Evolutionary conservation across 1,139 yeast genomes (phyloP), one percentile per base, ranked within the genome.

Genomic region (Petasospora rhodanensis): DNA sequence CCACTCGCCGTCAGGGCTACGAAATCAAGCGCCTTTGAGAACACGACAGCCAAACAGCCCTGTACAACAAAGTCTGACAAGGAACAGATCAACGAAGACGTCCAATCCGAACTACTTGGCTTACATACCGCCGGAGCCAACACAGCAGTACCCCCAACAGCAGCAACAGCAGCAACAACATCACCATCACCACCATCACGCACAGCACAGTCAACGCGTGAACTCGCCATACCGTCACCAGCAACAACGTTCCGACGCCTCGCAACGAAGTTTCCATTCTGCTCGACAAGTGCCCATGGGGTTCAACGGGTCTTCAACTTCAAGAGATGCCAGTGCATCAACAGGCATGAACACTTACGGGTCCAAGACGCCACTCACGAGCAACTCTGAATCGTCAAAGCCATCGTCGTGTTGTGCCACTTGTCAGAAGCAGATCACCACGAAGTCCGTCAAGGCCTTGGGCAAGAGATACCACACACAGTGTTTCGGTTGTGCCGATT

Each of bases 381-480:
- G 23, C 38, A 6, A 28, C 29, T 4, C 39, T 38, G 15, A n/a
- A n/a, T 36, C 43, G 4, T 34, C 48, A 5, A 37, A 36, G n/a
- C 40, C 41, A 28, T 31, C 39, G 12, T 52, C 73, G 42, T 49
- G 59, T 12, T 83, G 95, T 58, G 65, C 72, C 22, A 67, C 70
- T 30, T 87, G 96, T 61, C 70, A 70, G 3, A 59, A 68, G 30
- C 76, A 76, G 20, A 83, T 87, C 25, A 69, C 79, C 2, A 93
- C 94, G 8, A 91, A 85, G 45, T 79, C 84, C 47, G 93, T 89
- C 2, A 72, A 95, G 35, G 97, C 97, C 0, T 65, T 89, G 48
- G 80, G 78, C 29, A 70, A 71, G 33, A 79, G 86, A 5, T 89
- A 73, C 55, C 98, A 89, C 56, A 83, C 87, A 21, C 81, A 82